Base-by-base conservation (phyloP, 2,329 filamentous ascomycete species). In the Colletotrichum agaves region DNA sequence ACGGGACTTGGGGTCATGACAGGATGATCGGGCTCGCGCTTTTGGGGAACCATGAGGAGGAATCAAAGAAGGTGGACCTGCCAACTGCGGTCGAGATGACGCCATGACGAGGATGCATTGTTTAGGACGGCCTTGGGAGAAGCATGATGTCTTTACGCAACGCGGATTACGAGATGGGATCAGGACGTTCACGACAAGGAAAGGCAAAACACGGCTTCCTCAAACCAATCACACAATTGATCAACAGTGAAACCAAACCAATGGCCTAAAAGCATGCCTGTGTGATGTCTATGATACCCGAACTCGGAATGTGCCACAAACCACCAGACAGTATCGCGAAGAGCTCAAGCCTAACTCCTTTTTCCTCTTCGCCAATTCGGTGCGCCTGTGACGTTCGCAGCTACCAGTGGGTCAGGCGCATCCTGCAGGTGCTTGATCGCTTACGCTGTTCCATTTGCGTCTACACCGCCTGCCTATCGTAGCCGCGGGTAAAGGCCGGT, bases 1-100 rank as follows among this genome's bases (percentile, higher is more conserved):
- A 68, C 11, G 65, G 47, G 65, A 60, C 65, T 68, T 68, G 65
- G 65, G 65, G 65, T 68, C 65, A 65, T 55, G 65, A 65, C 33
- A 33, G 23, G 33, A 60, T 47, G 58, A 62, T 35, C 27, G 5
- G 61, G 64, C 61, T 21, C 12, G 61, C 65, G 31, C 12, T 21
- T 53, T 23, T 17, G 23, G 65, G 44, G 50, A 47, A 55, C 39
- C 53, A 53, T 63, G 63, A 60, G 59, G 52, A 68, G 61, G 53
- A 68, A 35, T 68, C 35, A 15, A 65, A 13, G 65, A 65, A 68
- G 65, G 64, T 43, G 65, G 65, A 56, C 55, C 41, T 23, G 65
- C 57, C 61, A 68, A 68, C 2, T 27, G 44, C 65, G 65, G 65
- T 68, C 65, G 65, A 47, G 65, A 68, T 68, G 65, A 68, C 53